These are phyloP conservation scores for Heritiera littoralis DNA, from an alignment of 345 rosid species.

Conservation along the genomic window DNA sequence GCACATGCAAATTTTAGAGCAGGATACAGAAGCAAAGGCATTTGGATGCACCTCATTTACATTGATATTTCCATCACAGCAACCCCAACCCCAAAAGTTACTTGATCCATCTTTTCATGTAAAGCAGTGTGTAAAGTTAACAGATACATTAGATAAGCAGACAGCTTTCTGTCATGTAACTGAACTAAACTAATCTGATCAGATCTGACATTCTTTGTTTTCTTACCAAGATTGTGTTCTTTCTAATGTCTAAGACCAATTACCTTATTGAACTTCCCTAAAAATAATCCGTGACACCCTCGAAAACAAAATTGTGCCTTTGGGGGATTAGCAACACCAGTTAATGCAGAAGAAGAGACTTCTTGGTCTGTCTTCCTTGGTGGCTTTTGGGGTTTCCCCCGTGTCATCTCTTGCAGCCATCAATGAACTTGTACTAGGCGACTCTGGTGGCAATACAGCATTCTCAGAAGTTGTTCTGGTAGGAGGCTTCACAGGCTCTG, in stretches of 20 bases:
- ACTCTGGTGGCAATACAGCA: constrained; percentile 71
- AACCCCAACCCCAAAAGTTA: constrained; percentile 12
- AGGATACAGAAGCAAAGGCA: not conserved
- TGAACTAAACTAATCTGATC: constrained; percentile 24
- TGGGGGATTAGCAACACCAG: constrained; percentile 47
- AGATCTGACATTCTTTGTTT: not conserved
- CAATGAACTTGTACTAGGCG: constrained; percentile 84
- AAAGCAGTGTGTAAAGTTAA: constrained; percentile 9
- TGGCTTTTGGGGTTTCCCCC: constrained; percentile 40
- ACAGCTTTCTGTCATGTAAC: constrained; percentile 4
- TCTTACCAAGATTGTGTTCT: constrained; percentile 17
- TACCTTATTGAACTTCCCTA: constrained; percentile 27
- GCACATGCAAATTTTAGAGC: not conserved
- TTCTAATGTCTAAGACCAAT: constrained; percentile 23
- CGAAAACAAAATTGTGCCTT: constrained; percentile 17
- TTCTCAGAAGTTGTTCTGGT: constrained; percentile 56
- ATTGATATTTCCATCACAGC: constrained; percentile 15
- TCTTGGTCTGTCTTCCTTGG: constrained; percentile 44
- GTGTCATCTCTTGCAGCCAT: constrained; percentile 65
- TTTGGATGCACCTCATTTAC: constrained; percentile 23
- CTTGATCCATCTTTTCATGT: constrained; percentile 2
- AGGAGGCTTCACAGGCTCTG: constrained; percentile 55
- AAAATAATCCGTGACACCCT: constrained; percentile 18
- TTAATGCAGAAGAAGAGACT: constrained; percentile 79
- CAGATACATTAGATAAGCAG: constrained; percentile 4